Evolutionary conservation across 1,284 basidiomycete species (phyloP), one percentile per base, ranked within the genome.

Genomic region (Hemileia vastatrix): DNA sequence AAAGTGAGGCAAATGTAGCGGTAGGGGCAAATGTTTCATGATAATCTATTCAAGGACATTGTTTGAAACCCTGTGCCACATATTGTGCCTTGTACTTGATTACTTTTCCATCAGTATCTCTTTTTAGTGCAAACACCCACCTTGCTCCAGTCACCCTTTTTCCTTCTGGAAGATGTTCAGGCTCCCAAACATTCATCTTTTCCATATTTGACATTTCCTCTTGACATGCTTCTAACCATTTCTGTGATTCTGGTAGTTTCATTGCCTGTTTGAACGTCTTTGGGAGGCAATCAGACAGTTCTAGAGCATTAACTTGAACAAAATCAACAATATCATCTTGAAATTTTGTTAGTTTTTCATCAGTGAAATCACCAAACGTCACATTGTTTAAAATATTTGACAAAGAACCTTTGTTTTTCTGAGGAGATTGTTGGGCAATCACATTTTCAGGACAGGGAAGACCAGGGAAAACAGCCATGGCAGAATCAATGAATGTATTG

Each of bases 201-300:
- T 4, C 6, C 3, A 54, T 8, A 8, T 33, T 54, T 3, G 3
- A 3, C 18, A 33, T 21, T 32, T 48, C 27, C 2, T 11, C 6
- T 1, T 57, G n/a, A 18, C 21, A 31, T 6, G 55, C 55, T 32
- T 2, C 13, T 23, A 24, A 2, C 55, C 55, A 57, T 1, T 48
- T 13, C 1, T 9, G 1, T 6, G 3, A 2, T 6, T 6, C 18
- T 9, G 11, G 4, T 3, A 24, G n/a, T 6, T 27, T 2, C 21
- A 57, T n/a, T 8, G 55, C 55, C n/a, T 57, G 27, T n/a, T 54
- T 54, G 27, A 33, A 54, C 3, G 52, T 54, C 31, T 19, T 54
- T 4, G 52, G 52, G n/a, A n/a, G n/a, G n/a, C n/a, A n/a, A n/a
- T n/a, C n/a, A n/a, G n/a, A n/a, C n/a, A n/a, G n/a, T n/a, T n/a